phyloP scores from a whole-genome alignment of 495 filamentous ascomycete genomes.

The Trichocladium antarcticum region DNA sequence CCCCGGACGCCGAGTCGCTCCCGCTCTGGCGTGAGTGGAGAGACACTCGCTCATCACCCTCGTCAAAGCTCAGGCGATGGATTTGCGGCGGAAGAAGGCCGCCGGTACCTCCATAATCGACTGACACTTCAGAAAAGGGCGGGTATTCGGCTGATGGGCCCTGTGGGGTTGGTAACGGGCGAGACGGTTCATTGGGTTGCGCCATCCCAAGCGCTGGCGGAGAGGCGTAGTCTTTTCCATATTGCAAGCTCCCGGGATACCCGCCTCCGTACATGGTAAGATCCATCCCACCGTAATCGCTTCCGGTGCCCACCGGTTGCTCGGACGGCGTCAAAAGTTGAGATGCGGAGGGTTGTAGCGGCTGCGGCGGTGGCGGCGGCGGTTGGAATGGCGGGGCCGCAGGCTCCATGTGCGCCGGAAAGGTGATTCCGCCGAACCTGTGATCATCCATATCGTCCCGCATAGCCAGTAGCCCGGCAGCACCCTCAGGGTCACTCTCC shows the following conservation, averaged over 20 bases:
- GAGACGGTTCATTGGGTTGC: slow-evolving; percentile 19
- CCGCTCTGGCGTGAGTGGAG: slow-evolving; percentile 41
- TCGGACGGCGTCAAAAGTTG: slow-evolving; percentile 26
- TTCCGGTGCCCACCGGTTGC: slow-evolving; percentile 50
- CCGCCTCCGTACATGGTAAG: slow-evolving; percentile 62
- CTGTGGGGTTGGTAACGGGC: slow-evolving; percentile 30
- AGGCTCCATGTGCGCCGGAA: slow-evolving; percentile 19
- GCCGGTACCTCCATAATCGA: slow-evolving; percentile 75
- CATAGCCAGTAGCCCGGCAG: slow-evolving; percentile 74
- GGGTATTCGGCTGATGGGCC: slow-evolving; percentile 29
- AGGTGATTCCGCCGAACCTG: slow-evolving; percentile 38
- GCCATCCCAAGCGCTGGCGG: slow-evolving; percentile 27
- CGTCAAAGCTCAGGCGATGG: slow-evolving; percentile 78
- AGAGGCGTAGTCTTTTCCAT: slow-evolving; percentile 50
- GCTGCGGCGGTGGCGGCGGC: neutral
- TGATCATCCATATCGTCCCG: slow-evolving; percentile 77
- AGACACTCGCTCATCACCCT: slow-evolving; percentile 68
- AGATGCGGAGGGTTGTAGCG: slow-evolving; percentile 7
- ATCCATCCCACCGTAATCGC: slow-evolving; percentile 62
- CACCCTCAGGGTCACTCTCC: slow-evolving; percentile 84
- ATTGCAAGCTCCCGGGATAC: slow-evolving; percentile 59
- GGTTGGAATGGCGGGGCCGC: neutral
- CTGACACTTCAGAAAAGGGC: slow-evolving; percentile 32
- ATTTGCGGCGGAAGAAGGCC: slow-evolving; percentile 63
- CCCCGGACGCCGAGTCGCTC: slow-evolving; percentile 47